Evolutionary conservation across 306 rosid species (phyloP), one percentile per base, ranked within the genome.

Genomic region (Sindora glabra): DNA sequence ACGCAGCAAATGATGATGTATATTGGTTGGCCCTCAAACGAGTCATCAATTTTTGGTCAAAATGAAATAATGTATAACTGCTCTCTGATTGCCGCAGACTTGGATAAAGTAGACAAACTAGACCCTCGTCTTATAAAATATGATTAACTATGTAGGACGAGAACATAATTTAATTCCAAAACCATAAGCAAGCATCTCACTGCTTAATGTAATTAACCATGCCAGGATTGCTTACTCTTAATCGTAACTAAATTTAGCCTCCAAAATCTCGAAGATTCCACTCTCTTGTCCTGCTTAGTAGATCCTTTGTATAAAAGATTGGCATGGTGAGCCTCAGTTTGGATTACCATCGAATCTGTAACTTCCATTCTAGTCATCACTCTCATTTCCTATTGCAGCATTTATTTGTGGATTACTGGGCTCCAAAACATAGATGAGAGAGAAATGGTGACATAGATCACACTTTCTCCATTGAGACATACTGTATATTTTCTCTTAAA

Each of bases 281-380:
- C 7, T 25, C 27, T 50, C 12, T 2, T 14, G 4, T 16, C 11
- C 6, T 24, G 27, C 42, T 34, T 24, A 13, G 33, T 10, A 0
- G 10, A 63, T 58, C 30, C 5, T 41, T 5, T 5, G 24, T n/a
- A 44, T 57, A 56, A 57, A 36, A 1, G 10, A 52, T 29, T n/a
- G n/a, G n/a, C 5, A 36, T 39, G 71, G 52, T 37, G 69, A 37
- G 48, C 32, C 11, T 67, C 61, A 16, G 48, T 21, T n/a, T 56
- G 61, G 55, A 32, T 67, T 67, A 2, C 72, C 74, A 62, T 22
- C 13, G 32, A 36, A 52, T 44, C 45, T 36, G 5, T 62, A 50
- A 62, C 51, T 62, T 3, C 36, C 27, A 51, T 38, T 50, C 39
- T 62, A 40, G 11, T 69, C 48, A 55, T 65, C 62, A 34, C 62